These are phyloP conservation scores for Hypoxylon fragiforme DNA, from an alignment of 495 filamentous ascomycete species.

Conservation along the genomic window DNA sequence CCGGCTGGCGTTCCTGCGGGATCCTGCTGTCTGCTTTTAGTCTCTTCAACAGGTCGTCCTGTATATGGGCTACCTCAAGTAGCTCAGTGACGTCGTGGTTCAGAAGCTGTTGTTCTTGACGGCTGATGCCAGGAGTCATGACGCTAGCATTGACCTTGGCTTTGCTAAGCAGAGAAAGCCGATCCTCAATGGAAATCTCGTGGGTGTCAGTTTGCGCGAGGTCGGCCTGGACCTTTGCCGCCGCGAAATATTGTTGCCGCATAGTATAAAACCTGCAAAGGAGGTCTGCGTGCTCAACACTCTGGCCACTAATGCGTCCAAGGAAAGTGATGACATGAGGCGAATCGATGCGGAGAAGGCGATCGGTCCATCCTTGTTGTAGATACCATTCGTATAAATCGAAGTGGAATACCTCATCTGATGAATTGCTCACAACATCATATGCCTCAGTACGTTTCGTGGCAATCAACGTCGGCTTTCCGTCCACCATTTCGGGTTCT, in stretches of 20 bases:
- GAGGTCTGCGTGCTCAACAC: slow-evolving; percentile 80
- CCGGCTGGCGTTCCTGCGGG: slow-evolving; percentile 55
- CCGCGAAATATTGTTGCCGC: slow-evolving; percentile 75
- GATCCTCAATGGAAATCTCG: slow-evolving; percentile 66
- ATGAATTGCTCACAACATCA: slow-evolving; percentile 77
- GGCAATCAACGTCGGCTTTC: slow-evolving; percentile 70
- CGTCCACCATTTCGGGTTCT: slow-evolving; percentile 74
- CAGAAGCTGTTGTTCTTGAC: slow-evolving; percentile 75
- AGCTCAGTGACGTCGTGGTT: slow-evolving; percentile 81
- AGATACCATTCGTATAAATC: slow-evolving; percentile 98
- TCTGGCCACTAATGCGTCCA: slow-evolving; percentile 65
- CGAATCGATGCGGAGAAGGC: slow-evolving; percentile 80
- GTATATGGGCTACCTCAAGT: slow-evolving; percentile 90
- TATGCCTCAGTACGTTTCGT: slow-evolving; percentile 86
- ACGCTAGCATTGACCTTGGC: slow-evolving; percentile 87
- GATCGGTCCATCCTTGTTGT: slow-evolving; percentile 75
- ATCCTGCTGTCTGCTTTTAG: slow-evolving; percentile 74
- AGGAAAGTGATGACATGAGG: slow-evolving; percentile 87
- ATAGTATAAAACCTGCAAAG: slow-evolving; percentile 88
- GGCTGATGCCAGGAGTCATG: slow-evolving; percentile 67
- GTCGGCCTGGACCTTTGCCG: slow-evolving; percentile 80
- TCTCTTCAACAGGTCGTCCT: slow-evolving; percentile 85
- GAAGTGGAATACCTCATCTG: slow-evolving; percentile 90
- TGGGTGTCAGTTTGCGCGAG: slow-evolving; percentile 80
- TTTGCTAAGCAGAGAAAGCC: slow-evolving; percentile 85